Percentiles rank a stretch among this genome's conserved stretches.
Evolutionary conservation across 2,329 filamentous ascomycete species (phyloP).

Genomic region (Parascedosporium putredinis): DNA sequence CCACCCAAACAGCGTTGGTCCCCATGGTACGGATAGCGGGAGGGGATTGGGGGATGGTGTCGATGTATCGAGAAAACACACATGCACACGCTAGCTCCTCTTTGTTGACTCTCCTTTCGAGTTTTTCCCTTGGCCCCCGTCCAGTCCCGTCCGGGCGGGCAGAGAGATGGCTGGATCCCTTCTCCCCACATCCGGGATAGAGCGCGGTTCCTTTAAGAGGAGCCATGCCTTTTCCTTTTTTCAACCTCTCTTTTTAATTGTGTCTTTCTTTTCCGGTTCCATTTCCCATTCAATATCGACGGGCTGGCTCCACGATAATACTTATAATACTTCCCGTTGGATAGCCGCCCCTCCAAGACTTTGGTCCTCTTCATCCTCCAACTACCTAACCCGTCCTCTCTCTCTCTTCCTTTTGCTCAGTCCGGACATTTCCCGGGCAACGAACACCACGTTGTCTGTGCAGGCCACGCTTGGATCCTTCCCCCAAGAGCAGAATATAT

Average conservation of each 20-base stretch:
- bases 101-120: not conserved
- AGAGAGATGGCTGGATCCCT: too few species aligned
- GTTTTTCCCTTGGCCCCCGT: not conserved
- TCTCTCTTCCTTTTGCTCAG: not conserved
- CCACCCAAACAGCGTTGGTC: too few species aligned
- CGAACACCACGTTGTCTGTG: not conserved
- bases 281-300: not conserved
- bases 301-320: not conserved
- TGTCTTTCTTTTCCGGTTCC: not conserved
- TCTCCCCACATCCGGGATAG: too few species aligned
- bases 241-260: too few species aligned
- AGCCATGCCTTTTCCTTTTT: not conserved
- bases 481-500: too few species aligned
- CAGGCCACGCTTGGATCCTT: too few species aligned
- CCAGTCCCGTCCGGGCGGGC: not conserved
- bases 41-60: too few species aligned
- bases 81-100: not conserved
- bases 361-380: constrained; percentile 2
- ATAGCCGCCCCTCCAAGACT: too few species aligned
- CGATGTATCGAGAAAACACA: not conserved
- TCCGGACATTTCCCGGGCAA: constrained; percentile 3
- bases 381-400: not conserved
- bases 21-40: too few species aligned
- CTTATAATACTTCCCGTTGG: not conserved
- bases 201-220: too few species aligned